Evolutionary conservation across 148 eudicot species (phyloP).

Genomic region (Silene latifolia): DNA sequence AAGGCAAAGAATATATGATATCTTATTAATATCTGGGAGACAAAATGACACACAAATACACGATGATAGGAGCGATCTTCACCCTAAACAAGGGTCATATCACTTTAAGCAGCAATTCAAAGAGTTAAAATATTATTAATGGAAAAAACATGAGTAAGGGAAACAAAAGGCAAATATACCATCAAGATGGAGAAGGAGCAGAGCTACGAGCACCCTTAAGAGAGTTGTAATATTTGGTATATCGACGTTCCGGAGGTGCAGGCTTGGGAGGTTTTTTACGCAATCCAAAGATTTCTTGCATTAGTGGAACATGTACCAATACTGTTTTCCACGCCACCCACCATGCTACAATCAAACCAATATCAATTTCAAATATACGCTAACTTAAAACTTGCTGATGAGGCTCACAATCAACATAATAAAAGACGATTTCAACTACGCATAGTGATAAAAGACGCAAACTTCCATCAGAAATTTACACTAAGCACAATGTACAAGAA

Average conservation of each 20-base stretch:
- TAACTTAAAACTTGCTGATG: neutral
- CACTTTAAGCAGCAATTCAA: too few relatives aligned
- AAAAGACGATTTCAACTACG: neutral
- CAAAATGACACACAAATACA: neutral
- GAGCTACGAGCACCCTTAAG: conserved; percentile 22
- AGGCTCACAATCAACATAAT: neutral
- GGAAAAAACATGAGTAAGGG: neutral
- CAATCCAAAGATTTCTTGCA: conserved; percentile 77
- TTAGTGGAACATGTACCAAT: conserved; percentile 80
- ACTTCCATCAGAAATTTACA: neutral
- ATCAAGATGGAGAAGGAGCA: conserved; percentile 15
- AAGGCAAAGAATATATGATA: too few relatives aligned
- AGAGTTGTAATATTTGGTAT: conserved; percentile 37
- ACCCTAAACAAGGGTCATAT: too few relatives aligned
- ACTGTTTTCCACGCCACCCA: conserved; percentile 78
- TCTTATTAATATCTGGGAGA: neutral
- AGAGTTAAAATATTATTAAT: neutral
- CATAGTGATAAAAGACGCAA: neutral
- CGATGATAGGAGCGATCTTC: too few relatives aligned
- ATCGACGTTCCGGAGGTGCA: conserved; percentile 44
- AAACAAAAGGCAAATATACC: conserved; percentile 1
- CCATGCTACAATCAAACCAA: conserved; percentile 50
- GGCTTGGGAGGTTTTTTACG: conserved; percentile 56
- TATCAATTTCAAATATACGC: neutral
- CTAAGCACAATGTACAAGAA: neutral